Base-by-base conservation (phyloP, 768 basidiomycete species). In the Suillus discolor region DNA sequence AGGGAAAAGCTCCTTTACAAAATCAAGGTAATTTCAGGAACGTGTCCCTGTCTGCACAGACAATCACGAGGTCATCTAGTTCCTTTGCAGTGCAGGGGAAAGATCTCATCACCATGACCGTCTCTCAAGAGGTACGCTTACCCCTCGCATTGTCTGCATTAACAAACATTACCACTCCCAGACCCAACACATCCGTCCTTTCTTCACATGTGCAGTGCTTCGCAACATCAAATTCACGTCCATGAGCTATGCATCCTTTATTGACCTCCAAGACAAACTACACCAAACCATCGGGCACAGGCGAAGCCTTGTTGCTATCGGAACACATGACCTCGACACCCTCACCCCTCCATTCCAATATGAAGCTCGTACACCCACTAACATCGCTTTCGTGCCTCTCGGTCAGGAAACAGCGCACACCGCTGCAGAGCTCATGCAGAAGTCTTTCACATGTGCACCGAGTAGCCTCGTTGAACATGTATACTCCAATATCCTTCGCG, bases 251-350 rank as follows among this genome's bases (percentile, higher is more conserved):
- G 92, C 91, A 31, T 96, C 94, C 67, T 99, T 99, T 86, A 97
- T 99, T 71, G 97, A 99, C 74, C 81, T 99, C n/a, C 97, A 99
- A 80, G 97, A 99, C 75, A 99, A 99, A 78, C 84, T 99, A 60
- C 97, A 99, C 75, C 92, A 96, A 73, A 99, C 99, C 78, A 86
- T 99, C 41, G 96, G 94, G 73, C 84, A 97, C 65, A 83, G 91
- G 69, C 83, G 97, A 65, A 92, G 92, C 73, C 86, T 99, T 51
- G 97, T 97, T 55, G 88, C 97, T n/a, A 97, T 99, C 69, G 97
- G 97, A 64, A 99, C 97, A 2, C 97, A 99, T 71, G 97, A 99
- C 79, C 79, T 99, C 59, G 96, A 98, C 77, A 94, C 92, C 4
- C 79, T 99, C 63, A 83, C 87, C 64, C 83, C 89, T 6, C 96